Conservation (phyloP, 345 rosid genomes). For the Populus deltoides region DNA sequence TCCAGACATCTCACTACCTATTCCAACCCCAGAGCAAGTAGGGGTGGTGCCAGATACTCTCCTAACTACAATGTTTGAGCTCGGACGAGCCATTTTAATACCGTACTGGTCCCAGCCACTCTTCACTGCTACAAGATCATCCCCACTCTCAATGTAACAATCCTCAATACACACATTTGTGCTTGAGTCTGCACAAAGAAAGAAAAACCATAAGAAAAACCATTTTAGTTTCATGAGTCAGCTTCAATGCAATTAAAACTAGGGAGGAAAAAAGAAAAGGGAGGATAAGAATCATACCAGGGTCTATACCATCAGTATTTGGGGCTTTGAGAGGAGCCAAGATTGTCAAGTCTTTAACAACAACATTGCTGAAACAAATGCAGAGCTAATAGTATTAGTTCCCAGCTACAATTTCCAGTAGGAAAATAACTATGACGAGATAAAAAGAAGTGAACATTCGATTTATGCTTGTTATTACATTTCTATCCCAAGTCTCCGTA, state of each 20-base stretch:
- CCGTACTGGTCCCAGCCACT: conserved; percentile 99
- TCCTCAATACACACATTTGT: conserved; percentile 88
- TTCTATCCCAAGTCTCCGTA: not conserved
- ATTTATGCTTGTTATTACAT: not conserved
- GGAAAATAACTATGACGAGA: not conserved
- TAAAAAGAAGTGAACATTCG: not conserved
- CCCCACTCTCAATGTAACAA: conserved; percentile 91
- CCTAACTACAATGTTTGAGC: conserved; percentile 68
- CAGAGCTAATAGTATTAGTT: conserved; percentile 3
- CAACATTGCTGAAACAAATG: conserved; percentile 63
- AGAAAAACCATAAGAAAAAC: not conserved
- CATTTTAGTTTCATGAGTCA: not conserved
- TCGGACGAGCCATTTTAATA: conserved; percentile 74
- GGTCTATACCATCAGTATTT: conserved; percentile 97
- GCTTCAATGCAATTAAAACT: not conserved
- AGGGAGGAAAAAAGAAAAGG: not conserved
- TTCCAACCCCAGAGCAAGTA: conserved; percentile 91
- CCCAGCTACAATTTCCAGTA: not conserved
- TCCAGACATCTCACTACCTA: conserved; percentile 99
- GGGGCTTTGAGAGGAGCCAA: conserved; percentile 94
- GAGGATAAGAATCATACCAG: conserved; percentile 45
- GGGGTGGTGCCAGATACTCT: conserved; percentile 90
- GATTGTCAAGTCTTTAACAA: conserved; percentile 78
- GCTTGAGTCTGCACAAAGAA: conserved; percentile 62
- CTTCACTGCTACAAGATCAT: conserved; percentile 92